Evolutionary conservation across 371 early-diverging fungal species (phyloP), one percentile per base, ranked within the genome.

Genomic region (Mucor irregularis): DNA sequence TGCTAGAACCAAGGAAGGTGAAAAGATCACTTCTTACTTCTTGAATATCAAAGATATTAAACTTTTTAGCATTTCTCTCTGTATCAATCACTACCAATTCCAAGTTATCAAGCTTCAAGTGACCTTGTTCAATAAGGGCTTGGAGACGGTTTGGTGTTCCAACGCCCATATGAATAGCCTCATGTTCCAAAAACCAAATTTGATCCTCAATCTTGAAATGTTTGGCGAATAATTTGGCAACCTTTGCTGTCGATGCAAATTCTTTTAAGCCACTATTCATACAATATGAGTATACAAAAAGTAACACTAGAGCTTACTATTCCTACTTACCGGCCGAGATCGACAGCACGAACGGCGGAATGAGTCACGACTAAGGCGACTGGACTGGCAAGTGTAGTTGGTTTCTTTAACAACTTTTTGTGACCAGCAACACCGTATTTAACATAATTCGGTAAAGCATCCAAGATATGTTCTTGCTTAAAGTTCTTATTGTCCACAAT

Each of bases 171-270:
- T 89, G 87, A 11, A 90, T 71, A 0, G 82, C 71, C 3, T 76
- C 68, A 16, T 69, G 71, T n/a, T 82, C 68, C 46, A 92, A 73
- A 49, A 79, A 73, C 48, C 80, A 57, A 16, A 80, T 68, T 64
- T 95, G 94, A 40, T 90, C 90, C 14, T 74, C 71, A 1, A 92
- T 69, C 64, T 94, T 94, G 63, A 94, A 71, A 61, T 95, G 95
- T 51, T 89, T 84, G 11, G 92, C 89, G 69, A 95, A 95, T 33
- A 93, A 69, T 70, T 95, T 95, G 14, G 84, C 88, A 19, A 92
- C 76, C 51, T 85, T 85, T 30, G 74, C 76, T 28, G 77, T 71
- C 4, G 66, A 37, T 11, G 43, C 43, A 25, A 82, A 80, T 39
- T 65, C 69, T 38, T 66, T 69, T 47, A 75, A 46, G n/a, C 58